phyloP scores from a whole-genome alignment of 1,139 yeast genomes.

The Magnusiomyces magnusii region DNA sequence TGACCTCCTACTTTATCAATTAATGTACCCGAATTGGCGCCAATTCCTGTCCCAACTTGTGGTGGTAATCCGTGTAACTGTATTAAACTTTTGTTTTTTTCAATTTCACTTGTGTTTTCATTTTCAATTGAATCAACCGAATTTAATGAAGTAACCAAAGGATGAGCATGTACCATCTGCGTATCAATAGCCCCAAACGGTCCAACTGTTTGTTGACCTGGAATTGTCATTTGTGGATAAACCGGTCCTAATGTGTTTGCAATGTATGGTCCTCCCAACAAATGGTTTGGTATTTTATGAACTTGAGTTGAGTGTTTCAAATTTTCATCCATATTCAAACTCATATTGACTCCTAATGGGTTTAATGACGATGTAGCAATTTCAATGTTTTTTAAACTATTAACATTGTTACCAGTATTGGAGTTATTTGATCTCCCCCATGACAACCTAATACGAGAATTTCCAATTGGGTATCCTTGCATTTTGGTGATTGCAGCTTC shows the following conservation, averaged over 20 bases:
- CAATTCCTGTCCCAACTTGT: constrained; percentile 18
- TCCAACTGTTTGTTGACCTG: constrained; percentile 14
- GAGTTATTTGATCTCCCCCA: constrained; percentile 66
- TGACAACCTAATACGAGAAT: constrained; percentile 72
- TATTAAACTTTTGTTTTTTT: no score
- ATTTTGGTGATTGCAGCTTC: constrained; percentile 83
- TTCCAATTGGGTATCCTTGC: constrained; percentile 91
- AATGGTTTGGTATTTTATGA: constrained; percentile 3
- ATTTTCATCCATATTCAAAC: constrained; percentile 9
- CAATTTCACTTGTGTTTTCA: no score
- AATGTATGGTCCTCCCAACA: background rate
- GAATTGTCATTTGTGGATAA: constrained; percentile 31
- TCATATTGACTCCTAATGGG: background rate
- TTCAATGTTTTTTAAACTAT: background rate
- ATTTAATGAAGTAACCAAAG: constrained; percentile 6
- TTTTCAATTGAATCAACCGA: background rate
- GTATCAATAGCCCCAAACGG: constrained; percentile 37
- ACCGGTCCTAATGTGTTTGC: constrained; percentile 31
- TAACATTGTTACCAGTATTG: background rate
- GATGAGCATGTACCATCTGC: constrained; percentile 29
- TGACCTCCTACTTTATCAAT: constrained; percentile 18
- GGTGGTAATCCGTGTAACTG: constrained; percentile 20
- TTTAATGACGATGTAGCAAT: background rate
- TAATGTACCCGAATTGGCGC: background rate
- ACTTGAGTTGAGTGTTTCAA: background rate